Evolutionary conservation across 176 grass and related monocot species (phyloP).

Genomic region (Phoenix dactylifera): DNA sequence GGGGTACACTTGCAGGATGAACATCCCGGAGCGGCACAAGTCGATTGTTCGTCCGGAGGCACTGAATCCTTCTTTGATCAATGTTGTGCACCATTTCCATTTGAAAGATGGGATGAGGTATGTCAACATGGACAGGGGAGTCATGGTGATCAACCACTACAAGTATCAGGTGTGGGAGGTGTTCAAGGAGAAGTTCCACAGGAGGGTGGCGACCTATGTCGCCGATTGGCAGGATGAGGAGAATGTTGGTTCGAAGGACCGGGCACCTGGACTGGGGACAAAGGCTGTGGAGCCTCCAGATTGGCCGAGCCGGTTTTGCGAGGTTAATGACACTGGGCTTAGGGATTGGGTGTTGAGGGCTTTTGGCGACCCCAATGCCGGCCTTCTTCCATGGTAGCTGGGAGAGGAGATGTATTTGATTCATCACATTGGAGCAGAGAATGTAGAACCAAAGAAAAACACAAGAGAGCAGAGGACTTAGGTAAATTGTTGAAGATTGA

Average conservation of each 20-base stretch:
- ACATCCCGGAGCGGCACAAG: constrained; percentile 75
- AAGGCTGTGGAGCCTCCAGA: constrained; percentile 79
- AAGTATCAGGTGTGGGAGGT: constrained; percentile 99
- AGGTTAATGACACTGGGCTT: constrained; percentile 71
- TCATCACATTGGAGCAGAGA: constrained; percentile 4
- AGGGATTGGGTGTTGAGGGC: constrained; percentile 59
- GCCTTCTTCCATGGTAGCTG: constrained; percentile 73
- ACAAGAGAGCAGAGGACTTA: constrained; percentile 1
- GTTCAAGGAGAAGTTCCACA: constrained; percentile 93
- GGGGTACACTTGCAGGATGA: constrained; percentile 68
- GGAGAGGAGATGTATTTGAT: constrained; percentile 21
- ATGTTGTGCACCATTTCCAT: constrained; percentile 98
- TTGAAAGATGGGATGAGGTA: constrained; percentile 72
- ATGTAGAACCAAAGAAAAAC: constrained; percentile 20
- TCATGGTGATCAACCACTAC: constrained; percentile 92
- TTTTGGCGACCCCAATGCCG: constrained; percentile 39
- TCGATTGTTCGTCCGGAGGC: constrained; percentile 69
- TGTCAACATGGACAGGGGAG: constrained; percentile 66
- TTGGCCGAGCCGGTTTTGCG: constrained; percentile 79
- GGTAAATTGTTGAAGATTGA: neutral
- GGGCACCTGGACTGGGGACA: constrained; percentile 80
- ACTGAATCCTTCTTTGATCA: constrained; percentile 74
- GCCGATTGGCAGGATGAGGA: constrained; percentile 92
- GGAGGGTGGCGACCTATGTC: constrained; percentile 84
- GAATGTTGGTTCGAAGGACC: constrained; percentile 89